Evolutionary conservation across 2,329 filamentous ascomycete genomes (phyloP), one percentile per base, ranked within the genome.

Genomic region (Botrytis pseudocinerea): DNA sequence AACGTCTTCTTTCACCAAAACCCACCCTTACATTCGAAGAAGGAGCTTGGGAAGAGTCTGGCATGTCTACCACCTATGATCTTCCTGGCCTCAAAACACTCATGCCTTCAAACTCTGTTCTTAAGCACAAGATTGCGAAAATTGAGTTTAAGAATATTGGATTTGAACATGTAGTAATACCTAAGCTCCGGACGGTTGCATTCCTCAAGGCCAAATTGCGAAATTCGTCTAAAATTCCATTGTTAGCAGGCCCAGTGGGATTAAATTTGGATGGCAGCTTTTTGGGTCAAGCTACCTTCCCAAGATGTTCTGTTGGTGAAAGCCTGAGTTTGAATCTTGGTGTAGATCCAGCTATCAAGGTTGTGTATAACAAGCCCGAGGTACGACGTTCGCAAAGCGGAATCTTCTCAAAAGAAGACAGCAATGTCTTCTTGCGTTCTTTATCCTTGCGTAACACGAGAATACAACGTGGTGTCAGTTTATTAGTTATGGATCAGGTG

Each of bases 231-330:
- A 85, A 84, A 75, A 83, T 90, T 61, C 87, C 87, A 0, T 82
- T 91, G 10, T 85, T 90, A 32, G 82, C 83, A 68, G 89, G 89
- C 7, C 84, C 84, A 1, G 84, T 85, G 0, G 87, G 88, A 8
- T 82, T 91, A 12, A 90, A 87, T 0, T 85, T 91, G n/a, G 90
- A 92, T 78, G 87, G 88, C 4, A 85, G 84, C 14, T 91, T 91
- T 80, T 82, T 91, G 71, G 89, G 89, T 5, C 87, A 87, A 72
- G 85, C 86, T 2, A 82, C 79, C 0, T 82, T 91, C 48, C 87
- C 88, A 2, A 85, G 85, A 44, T 89, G 88, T 78, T 86, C 84
- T 63, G 82, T 87, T 0, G 87, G 87, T 54, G 87, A 88, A 69
- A 76, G 79, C 1, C 87, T 91, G 78, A 82, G 81, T 35, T 82